These are phyloP conservation scores for Mycena maculata DNA, from an alignment of 768 basidiomycete genomes.

Conservation along the genomic window DNA sequence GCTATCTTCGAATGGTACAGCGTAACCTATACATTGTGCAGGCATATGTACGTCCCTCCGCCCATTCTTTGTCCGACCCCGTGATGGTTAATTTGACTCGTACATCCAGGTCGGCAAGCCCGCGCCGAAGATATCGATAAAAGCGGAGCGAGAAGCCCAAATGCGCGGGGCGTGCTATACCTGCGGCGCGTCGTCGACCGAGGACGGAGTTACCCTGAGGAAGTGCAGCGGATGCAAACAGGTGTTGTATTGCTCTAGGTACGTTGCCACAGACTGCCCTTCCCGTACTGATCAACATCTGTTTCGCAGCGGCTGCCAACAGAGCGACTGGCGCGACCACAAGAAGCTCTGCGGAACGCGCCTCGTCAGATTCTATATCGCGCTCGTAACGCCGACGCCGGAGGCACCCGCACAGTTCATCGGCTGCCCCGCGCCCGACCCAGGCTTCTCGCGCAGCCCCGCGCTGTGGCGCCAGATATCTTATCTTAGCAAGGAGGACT, in stretches of 20 bases:
- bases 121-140: neutral
- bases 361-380: neutral
- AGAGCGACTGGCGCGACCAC: constrained; percentile 16
- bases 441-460: constrained; percentile 1
- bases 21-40: constrained; percentile 14
- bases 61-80: too few relatives aligned
- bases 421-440: neutral
- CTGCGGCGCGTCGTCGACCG: neutral
- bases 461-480: constrained; percentile 9
- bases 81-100: too few relatives aligned
- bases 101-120: constrained; percentile 10
- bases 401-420: neutral
- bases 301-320: constrained; percentile 6
- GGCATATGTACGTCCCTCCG: constrained; percentile 15
- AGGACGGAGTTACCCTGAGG: neutral
- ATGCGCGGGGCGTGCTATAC: neutral
- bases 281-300: neutral
- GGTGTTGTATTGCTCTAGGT: constrained; percentile 16
- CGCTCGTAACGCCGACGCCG: constrained; percentile 4
- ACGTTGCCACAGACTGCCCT: too few relatives aligned
- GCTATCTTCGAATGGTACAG: constrained; percentile 6
- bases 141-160: neutral
- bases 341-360: constrained; percentile 15
- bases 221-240: constrained; percentile 11
- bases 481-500: constrained; percentile 1